A percentile compares a stretch with the other conserved stretches of the same genome.
Conservation (phyloP, 768 basidiomycete genomes). For the Rossbeevera mucosa region DNA sequence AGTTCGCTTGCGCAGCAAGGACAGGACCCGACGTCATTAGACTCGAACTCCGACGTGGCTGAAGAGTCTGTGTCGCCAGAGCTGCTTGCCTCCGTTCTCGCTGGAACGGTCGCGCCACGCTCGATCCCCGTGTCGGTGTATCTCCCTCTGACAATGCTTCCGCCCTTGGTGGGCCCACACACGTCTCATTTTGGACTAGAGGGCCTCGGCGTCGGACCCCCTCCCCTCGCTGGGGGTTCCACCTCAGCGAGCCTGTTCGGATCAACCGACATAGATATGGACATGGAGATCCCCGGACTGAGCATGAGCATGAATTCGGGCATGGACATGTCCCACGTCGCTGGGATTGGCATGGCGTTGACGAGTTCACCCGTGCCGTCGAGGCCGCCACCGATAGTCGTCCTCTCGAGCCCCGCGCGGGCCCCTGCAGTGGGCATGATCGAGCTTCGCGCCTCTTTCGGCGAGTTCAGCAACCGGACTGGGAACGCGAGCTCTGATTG, state of each 20-base stretch:
- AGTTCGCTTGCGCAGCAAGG: slow-evolving; percentile 1
- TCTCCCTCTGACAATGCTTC: slow-evolving; percentile 40
- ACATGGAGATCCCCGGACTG: slow-evolving; percentile 34
- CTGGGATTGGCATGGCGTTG: slow-evolving; percentile 26
- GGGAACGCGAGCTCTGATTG: slow-evolving; percentile 17
- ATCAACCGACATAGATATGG: slow-evolving; percentile 30
- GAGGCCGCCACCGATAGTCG: slow-evolving; percentile 47
- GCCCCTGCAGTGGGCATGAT: slow-evolving; percentile 61
- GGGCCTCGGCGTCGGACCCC: slow-evolving; percentile 24
- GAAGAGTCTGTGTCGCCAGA: slow-evolving; percentile 40
- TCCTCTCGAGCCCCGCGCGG: slow-evolving; percentile 63
- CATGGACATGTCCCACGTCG: slow-evolving; percentile 27
- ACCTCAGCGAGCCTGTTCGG: slow-evolving; percentile 28
- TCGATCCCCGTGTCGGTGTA: slow-evolving; percentile 69
- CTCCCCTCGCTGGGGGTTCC: slow-evolving; percentile 21
- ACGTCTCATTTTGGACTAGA: slow-evolving; percentile 28
- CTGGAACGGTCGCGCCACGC: slow-evolving; percentile 39
- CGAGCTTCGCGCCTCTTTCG: slow-evolving; percentile 59
- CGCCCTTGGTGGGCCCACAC: slow-evolving; percentile 16
- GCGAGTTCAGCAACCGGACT: slow-evolving; percentile 34
- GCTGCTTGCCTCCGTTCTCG: slow-evolving; percentile 60
- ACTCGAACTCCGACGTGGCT: slow-evolving; percentile 26
- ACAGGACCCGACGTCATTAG: background rate
- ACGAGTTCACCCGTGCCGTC: slow-evolving; percentile 33
- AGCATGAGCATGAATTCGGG: slow-evolving; percentile 33